Base-by-base conservation (phyloP, 352 stramenopile species). In the Phytophthora chlamydospora region DNA sequence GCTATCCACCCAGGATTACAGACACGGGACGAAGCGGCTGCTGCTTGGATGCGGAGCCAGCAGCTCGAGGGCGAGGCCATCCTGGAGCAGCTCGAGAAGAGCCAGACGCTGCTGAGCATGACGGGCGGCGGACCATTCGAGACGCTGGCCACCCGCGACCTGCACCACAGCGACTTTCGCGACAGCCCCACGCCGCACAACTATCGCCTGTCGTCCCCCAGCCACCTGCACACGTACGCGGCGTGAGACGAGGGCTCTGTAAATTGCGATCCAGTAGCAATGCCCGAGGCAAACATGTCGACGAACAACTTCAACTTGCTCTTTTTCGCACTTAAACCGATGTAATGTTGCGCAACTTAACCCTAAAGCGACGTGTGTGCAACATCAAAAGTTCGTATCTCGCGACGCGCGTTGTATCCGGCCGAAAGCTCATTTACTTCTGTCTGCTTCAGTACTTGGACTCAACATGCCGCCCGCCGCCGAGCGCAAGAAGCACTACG, bases 401-500 rank as follows among this genome's bases (percentile, higher is more conserved):
- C 38, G 32, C 34, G 45, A 53, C 45, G 45, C 45, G 45, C 32
- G 32, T 53, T 34, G 19, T 41, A 41, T 41, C 29, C 32, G 29
- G 2, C 6, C 16, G 33, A 24, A 13, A 35, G 42, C 24, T 29
- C 24, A 54, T 55, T 44, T 13, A 14, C 0, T n/a, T 38, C n/a
- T 34, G 16, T 46, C 32, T 6, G 46, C 21, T 50, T 49, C 35
- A 48, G 39, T 56, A 52, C 27, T 16, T 24, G 31, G 17, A 48
- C 19, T 19, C 7, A 33, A 10, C 44, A 56, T 56, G 52, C 21
- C 52, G 31, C 21, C 19, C 13, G 31, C 27, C 29, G n/a, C 38
- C 3, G 66, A 74, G 53, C 73, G 67, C 58, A 75, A 72, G 56
- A 67, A 68, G 4, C 54, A 71, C 34, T 81, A 80, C 40, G 80